Conservation (phyloP, 345 rosid species). For the Aethionema arabicum region DNA sequence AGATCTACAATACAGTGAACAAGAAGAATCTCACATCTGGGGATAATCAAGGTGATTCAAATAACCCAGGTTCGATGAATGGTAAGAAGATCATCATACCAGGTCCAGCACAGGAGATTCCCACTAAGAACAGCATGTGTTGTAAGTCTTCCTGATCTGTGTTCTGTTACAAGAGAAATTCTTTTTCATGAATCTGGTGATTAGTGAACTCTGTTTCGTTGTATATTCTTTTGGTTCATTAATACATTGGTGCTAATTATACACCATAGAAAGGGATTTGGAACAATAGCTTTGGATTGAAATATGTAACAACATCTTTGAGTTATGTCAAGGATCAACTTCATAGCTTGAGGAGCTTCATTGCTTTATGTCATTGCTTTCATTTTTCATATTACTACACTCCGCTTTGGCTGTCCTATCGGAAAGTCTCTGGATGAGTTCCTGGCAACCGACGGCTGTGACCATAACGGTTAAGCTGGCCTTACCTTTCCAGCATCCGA, state of each 20-base stretch:
- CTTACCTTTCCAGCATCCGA: slow-evolving; percentile 94
- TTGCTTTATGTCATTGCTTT: slow-evolving; percentile 18
- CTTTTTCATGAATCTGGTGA: slow-evolving; percentile 2
- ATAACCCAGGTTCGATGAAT: slow-evolving; percentile 52
- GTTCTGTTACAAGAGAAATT: slow-evolving; percentile 13
- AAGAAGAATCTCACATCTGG: slow-evolving; percentile 66
- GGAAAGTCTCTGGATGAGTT: slow-evolving; percentile 67
- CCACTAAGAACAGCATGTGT: slow-evolving; percentile 54
- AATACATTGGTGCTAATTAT: slow-evolving; percentile 31
- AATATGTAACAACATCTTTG: slow-evolving; percentile 15
- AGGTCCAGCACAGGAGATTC: slow-evolving; percentile 69
- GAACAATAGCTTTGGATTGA: slow-evolving; percentile 24
- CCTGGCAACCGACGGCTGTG: slow-evolving; percentile 74
- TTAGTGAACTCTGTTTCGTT: slow-evolving; percentile 26
- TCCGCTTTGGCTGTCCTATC: slow-evolving; percentile 37
- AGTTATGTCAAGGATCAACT: background rate
- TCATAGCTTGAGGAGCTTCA: slow-evolving; percentile 26
- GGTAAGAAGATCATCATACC: slow-evolving; percentile 73
- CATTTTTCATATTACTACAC: slow-evolving; percentile 21
- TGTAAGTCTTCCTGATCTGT: slow-evolving; percentile 50
- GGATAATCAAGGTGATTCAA: slow-evolving; percentile 53
- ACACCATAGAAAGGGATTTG: slow-evolving; percentile 24
- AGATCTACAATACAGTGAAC: slow-evolving; percentile 72
- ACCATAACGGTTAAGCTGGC: slow-evolving; percentile 83
- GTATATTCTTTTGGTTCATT: slow-evolving; percentile 35